phyloP scores from a whole-genome alignment of 225 moss, liverwort and hornwort genomes.

The Pseudoscleropodium purum region DNA sequence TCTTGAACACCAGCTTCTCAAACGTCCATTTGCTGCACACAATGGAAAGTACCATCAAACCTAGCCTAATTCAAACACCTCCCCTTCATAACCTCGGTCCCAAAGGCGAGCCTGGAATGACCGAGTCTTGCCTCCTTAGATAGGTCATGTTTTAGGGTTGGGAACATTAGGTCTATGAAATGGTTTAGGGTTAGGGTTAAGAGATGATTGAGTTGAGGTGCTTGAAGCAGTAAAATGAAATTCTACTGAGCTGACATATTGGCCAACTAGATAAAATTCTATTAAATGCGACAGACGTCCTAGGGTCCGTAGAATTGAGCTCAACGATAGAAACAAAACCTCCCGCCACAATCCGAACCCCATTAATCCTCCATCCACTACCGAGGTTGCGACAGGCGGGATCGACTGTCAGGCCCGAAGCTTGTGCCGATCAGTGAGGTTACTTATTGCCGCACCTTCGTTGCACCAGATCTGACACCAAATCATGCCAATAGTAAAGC shows the following conservation, averaged over 20 bases:
- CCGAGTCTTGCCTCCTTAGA: background rate
- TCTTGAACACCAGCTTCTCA: constrained; percentile 61
- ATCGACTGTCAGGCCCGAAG: background rate
- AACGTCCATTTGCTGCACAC: constrained; percentile 56
- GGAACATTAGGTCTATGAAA: background rate
- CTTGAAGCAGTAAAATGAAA: background rate
- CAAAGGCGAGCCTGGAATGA: too few relatives aligned
- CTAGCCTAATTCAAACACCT: background rate
- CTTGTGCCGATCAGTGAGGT: background rate
- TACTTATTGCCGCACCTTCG: background rate
- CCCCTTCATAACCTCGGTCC: background rate
- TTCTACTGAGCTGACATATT: background rate
- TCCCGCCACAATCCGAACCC: background rate
- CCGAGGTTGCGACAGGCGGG: background rate
- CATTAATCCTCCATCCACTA: background rate
- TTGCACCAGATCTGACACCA: background rate
- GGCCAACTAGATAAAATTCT: background rate
- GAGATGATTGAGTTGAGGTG: background rate
- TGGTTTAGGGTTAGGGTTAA: background rate
- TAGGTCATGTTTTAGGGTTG: background rate
- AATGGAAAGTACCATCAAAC: background rate
- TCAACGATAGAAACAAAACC: background rate
- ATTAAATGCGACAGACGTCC: background rate
- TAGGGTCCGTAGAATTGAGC: background rate
- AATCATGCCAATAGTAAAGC: background rate